Percentiles rank a stretch among this genome's conserved stretches.
Conservation (phyloP, 1,139 yeast genomes). For the Ogataea hybrid region DNA sequence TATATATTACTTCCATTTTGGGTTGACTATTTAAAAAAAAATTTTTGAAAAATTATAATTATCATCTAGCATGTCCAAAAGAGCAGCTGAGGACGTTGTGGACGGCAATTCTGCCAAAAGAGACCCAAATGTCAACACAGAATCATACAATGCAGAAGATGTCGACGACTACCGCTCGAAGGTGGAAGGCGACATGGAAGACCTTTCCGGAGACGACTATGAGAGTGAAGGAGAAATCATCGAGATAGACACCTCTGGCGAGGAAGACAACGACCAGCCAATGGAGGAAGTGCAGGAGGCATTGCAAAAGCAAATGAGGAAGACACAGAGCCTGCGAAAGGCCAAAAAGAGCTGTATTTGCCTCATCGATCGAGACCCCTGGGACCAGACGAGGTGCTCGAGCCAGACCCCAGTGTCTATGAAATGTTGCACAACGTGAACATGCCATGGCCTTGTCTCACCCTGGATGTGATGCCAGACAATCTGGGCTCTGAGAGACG, state of each 20-base stretch:
- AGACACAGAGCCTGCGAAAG: conserved; percentile 21
- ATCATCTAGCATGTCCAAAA: conserved; percentile 54
- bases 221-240: conserved; percentile 92
- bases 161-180: conserved; percentile 56
- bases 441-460: conserved; percentile 96
- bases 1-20: conserved; percentile 7
- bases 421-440: conserved; percentile 95
- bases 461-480: conserved; percentile 88
- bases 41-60: conserved; percentile 3
- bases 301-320: conserved; percentile 14
- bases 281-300: conserved; percentile 28
- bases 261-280: conserved; percentile 42
- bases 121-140: conserved; percentile 29
- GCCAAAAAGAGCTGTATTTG: conserved; percentile 53
- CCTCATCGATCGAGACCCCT: conserved; percentile 88
- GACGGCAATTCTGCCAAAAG: conserved; percentile 30
- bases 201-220: conserved; percentile 91
- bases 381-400: conserved; percentile 94
- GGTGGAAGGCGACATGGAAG: conserved; percentile 77
- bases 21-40: conserved; percentile 1
- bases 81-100: conserved; percentile 39
- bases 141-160: conserved; percentile 26
- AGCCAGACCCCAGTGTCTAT: conserved; percentile 94
- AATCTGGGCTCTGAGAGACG: conserved; percentile 84
- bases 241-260: conserved; percentile 69